A percentile compares a stretch with the other conserved stretches of the same genome.
phyloP scores from a whole-genome alignment of 2,329 filamentous ascomycete genomes.

The Phoma sp. region DNA sequence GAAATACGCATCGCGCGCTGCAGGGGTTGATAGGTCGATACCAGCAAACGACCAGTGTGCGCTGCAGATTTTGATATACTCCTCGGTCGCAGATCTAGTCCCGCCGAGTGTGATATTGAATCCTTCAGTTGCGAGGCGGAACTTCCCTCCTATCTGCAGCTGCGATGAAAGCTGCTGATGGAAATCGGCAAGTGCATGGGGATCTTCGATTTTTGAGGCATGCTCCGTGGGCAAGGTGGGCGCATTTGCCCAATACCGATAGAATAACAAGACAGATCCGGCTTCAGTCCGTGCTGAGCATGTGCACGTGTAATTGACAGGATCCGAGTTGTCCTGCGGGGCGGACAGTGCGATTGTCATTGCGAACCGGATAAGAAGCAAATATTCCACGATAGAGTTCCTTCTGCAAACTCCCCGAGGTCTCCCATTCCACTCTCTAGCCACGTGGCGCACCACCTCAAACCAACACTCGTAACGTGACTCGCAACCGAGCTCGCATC shows the following conservation, averaged over 20 bases:
- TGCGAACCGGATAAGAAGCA: neutral
- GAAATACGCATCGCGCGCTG: constrained; percentile 22
- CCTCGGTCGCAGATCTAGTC: constrained; percentile 13
- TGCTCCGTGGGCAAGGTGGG: constrained; percentile 19
- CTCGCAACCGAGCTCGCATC: neutral
- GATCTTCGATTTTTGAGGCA: constrained; percentile 3
- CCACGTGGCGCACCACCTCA: constrained; percentile 1
- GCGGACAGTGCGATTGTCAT: neutral
- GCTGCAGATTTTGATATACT: constrained; percentile 23
- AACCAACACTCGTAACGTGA: no score
- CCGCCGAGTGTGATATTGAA: constrained; percentile 34
- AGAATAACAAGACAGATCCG: constrained; percentile 29
- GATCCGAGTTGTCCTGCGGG: constrained; percentile 21
- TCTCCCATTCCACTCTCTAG: neutral
- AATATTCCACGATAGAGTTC: neutral
- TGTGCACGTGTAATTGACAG: constrained; percentile 25
- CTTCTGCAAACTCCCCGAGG: neutral
- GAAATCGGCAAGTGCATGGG: constrained; percentile 20
- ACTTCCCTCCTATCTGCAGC: constrained; percentile 25
- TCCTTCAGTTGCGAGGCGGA: constrained; percentile 30
- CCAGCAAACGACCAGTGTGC: constrained; percentile 30
- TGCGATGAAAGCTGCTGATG: constrained; percentile 16
- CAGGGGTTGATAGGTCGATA: constrained; percentile 16
- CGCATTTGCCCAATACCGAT: constrained; percentile 30
- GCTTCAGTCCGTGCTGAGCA: constrained; percentile 19